Conservation (phyloP, 768 basidiomycete species). For the Pulveroboletus sp. region DNA sequence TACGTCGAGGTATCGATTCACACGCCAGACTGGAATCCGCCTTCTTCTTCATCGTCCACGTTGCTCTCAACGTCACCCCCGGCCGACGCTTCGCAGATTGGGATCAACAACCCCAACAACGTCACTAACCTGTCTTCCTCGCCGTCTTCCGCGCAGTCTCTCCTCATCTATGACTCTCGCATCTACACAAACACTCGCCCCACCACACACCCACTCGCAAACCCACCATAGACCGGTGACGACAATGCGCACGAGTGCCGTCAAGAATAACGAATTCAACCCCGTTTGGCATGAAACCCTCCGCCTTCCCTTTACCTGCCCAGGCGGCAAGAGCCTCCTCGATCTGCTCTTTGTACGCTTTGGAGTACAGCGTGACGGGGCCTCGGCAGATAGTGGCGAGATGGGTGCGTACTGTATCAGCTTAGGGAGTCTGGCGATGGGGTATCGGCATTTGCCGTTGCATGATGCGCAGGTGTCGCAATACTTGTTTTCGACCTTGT, state of each 20-base stretch:
- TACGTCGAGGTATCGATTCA: constrained; percentile 80
- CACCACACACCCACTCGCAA: background rate
- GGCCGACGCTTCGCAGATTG: no score
- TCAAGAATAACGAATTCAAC: constrained; percentile 91
- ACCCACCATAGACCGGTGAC: constrained; percentile 40
- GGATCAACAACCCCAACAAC: no score
- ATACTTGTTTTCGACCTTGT: constrained; percentile 91
- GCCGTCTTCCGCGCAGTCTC: no score
- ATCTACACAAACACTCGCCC: no score
- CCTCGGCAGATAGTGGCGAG: constrained; percentile 57
- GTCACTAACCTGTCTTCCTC: constrained; percentile 5
- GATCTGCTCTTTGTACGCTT: constrained; percentile 86
- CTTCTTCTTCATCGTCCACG: constrained; percentile 15
- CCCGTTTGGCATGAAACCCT: constrained; percentile 79
- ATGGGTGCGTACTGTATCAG: constrained; percentile 74
- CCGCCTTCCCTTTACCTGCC: constrained; percentile 67
- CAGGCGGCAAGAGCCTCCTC: constrained; percentile 4
- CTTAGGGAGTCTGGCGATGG: constrained; percentile 68
- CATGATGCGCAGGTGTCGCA: constrained; percentile 87
- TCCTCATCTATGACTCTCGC: no score
- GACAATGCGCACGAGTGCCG: constrained; percentile 53
- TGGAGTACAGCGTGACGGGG: constrained; percentile 64
- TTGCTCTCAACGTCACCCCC: constrained; percentile 10
- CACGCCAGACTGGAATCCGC: constrained; percentile 70
- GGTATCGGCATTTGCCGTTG: constrained; percentile 87